phyloP scores from a whole-genome alignment of 306 rosid species.

The Psophocarpus tetragonolobus region DNA sequence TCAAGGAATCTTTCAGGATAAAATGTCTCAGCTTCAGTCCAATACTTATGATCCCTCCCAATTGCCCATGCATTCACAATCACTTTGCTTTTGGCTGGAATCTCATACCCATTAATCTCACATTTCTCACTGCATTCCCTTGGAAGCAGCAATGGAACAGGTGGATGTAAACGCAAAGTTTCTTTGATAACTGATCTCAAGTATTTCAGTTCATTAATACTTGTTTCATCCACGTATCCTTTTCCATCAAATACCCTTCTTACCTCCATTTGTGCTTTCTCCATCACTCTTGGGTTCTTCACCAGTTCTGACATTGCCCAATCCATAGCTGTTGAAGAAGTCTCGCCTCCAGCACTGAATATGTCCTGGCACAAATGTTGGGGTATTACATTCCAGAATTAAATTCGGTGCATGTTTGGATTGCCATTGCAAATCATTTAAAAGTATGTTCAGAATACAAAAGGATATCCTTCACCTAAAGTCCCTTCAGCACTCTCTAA shows the following conservation, averaged over 20 bases:
- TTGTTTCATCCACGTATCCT: constrained; percentile 34
- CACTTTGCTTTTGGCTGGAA: constrained; percentile 27
- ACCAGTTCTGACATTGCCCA: constrained; percentile 47
- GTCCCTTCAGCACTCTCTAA: too few species aligned
- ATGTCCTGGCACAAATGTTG: constrained; percentile 33
- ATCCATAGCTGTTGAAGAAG: constrained; percentile 8
- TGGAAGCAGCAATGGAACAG: constrained; percentile 42
- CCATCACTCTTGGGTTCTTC: constrained; percentile 40
- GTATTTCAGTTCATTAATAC: constrained; percentile 28
- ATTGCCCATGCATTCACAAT: constrained; percentile 42
- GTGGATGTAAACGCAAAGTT: constrained; percentile 36
- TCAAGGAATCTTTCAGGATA: constrained; percentile 30
- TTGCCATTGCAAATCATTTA: too few species aligned
- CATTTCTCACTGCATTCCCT: constrained; percentile 43
- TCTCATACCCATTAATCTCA: constrained; percentile 40
- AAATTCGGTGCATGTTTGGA: not conserved
- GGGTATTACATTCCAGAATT: not conserved
- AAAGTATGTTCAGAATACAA: too few species aligned
- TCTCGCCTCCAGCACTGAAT: constrained; percentile 41
- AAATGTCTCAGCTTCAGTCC: constrained; percentile 33
- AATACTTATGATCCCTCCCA: constrained; percentile 39
- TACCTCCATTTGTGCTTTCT: constrained; percentile 34
- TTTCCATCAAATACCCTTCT: constrained; percentile 33
- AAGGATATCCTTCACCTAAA: too few species aligned
- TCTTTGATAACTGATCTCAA: constrained; percentile 35